phyloP scores from a whole-genome alignment of 441 rosid species.

The Euphorbia corollata region DNA sequence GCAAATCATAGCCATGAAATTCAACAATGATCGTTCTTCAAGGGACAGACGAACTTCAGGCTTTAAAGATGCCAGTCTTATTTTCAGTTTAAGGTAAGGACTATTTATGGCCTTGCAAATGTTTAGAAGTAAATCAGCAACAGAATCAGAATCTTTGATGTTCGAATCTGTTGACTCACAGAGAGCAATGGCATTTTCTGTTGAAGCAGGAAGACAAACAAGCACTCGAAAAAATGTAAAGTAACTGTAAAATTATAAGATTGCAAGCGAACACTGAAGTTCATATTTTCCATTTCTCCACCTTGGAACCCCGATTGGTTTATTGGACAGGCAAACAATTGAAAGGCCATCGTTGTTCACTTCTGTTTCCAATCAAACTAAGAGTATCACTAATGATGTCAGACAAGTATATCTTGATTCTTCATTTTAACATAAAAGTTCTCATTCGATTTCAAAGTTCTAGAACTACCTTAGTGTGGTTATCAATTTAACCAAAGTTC shows the following conservation, averaged over 20 bases:
- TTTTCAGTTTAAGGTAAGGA: neutral
- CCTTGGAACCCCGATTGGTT: neutral
- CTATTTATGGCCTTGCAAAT: neutral
- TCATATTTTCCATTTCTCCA: neutral
- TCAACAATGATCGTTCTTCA: neutral
- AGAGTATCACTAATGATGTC: neutral
- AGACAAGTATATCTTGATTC: neutral
- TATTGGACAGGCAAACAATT: neutral
- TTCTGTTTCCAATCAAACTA: neutral
- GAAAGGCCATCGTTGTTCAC: neutral
- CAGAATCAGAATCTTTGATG: neutral
- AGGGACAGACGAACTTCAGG: neutral
- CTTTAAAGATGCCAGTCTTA: neutral
- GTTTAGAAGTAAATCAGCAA: neutral
- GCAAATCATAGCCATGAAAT: neutral
- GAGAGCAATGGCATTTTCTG: too few relatives aligned
- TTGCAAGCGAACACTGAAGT: neutral
- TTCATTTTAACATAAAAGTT: too few relatives aligned
- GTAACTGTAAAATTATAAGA: neutral
- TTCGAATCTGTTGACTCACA: too few relatives aligned
- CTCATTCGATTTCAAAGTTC: neutral
- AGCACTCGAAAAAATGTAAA: too few relatives aligned
- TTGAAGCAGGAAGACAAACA: too few relatives aligned
- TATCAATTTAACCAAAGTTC: neutral
- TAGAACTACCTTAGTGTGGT: neutral